Evolutionary conservation across 176 grass and related monocot species (phyloP).

Genomic region (Juncus effusus): DNA sequence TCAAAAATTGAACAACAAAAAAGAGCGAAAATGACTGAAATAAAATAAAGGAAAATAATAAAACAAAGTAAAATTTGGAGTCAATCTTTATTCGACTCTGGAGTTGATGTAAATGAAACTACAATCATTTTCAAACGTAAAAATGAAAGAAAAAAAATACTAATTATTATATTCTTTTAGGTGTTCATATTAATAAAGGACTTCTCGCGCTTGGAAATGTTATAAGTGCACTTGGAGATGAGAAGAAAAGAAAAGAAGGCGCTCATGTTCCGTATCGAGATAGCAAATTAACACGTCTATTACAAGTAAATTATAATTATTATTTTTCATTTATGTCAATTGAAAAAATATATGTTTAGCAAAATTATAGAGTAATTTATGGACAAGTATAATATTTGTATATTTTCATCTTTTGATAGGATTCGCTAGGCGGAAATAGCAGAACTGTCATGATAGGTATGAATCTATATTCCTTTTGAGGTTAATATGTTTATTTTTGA

Average conservation of each 20-base stretch:
- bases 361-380: neutral
- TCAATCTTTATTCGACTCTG: too few species aligned
- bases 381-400: slow-evolving; percentile 20
- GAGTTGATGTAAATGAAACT: too few species aligned
- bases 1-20: too few species aligned
- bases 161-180: slow-evolving; percentile 37
- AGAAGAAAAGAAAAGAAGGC: slow-evolving; percentile 98
- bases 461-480: neutral
- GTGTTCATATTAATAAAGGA: slow-evolving; percentile 99
- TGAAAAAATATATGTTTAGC: slow-evolving; percentile 21
- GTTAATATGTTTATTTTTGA: slow-evolving; percentile 5
- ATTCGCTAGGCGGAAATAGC: slow-evolving; percentile 98
- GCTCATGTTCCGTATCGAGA: slow-evolving; percentile 92
- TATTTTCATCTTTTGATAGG: slow-evolving; percentile 37
- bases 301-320: slow-evolving; percentile 55
- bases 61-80: too few species aligned
- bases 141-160: neutral
- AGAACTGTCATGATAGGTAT: slow-evolving; percentile 99
- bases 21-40: too few species aligned
- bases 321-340: slow-evolving; percentile 29
- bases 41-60: too few species aligned
- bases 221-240: slow-evolving; percentile 98
- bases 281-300: slow-evolving; percentile 96
- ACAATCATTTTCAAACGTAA: too few species aligned
- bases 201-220: slow-evolving; percentile 96